Percentiles rank a stretch among this genome's conserved stretches.
Conservation (phyloP, 2,329 filamentous ascomycete genomes). For the Phialophora verrucosa region DNA sequence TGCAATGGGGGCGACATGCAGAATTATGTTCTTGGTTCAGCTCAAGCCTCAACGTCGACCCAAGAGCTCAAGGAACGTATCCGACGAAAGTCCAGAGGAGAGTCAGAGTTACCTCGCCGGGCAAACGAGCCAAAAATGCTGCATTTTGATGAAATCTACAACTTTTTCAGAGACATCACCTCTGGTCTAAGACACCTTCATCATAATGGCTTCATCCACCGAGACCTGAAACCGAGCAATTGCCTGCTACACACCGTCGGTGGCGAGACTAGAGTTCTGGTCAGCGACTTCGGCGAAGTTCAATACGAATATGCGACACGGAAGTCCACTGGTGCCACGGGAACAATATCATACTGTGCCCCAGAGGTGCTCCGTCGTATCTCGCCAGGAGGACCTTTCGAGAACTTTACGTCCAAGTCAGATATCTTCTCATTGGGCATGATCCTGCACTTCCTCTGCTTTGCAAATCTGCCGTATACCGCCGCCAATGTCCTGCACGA, state of each 20-base stretch:
- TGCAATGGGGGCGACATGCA: conserved; percentile 94
- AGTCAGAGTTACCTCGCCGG: conserved; percentile 60
- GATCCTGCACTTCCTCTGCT: conserved; percentile 99
- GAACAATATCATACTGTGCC: conserved; percentile 96
- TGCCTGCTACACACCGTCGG: conserved; percentile 83
- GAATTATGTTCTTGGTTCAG: conserved; percentile 77
- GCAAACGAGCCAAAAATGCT: conserved; percentile 59
- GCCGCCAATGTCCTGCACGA: conserved; percentile 86
- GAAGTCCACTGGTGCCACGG: conserved; percentile 90
- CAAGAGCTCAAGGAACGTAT: conserved; percentile 89
- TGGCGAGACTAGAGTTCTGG: conserved; percentile 75
- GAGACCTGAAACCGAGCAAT: conserved; percentile 94
- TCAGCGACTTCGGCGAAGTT: conserved; percentile 97
- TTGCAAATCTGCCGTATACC: conserved; percentile 82
- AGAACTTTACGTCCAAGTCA: conserved; percentile 95
- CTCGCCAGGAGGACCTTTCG: conserved; percentile 70
- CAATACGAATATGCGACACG: conserved; percentile 80
- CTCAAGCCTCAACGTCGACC: conserved; percentile 68
- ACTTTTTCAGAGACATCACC: conserved; percentile 93
- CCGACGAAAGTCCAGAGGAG: conserved; percentile 79
- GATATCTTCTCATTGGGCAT: conserved; percentile 98
- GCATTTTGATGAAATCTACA: conserved; percentile 91
- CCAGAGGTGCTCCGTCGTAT: conserved; percentile 83
- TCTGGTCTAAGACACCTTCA: conserved; percentile 90
- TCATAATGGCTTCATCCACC: conserved; percentile 88